These are phyloP conservation scores for Ogataea kodamae DNA, from an alignment of 805 yeast genomes.

Conservation along the genomic window DNA sequence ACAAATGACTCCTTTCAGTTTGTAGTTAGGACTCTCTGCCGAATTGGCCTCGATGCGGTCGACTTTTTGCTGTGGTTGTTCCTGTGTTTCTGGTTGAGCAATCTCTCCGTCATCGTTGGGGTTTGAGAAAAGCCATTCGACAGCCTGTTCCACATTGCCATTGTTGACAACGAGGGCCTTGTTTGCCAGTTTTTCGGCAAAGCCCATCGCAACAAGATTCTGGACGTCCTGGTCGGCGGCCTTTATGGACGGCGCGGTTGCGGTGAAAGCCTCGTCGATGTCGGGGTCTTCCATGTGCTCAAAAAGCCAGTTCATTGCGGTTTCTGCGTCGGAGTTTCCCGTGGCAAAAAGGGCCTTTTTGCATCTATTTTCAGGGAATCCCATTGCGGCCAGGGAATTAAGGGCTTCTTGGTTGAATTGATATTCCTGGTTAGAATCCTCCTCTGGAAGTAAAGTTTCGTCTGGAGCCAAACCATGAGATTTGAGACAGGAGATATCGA, in stretches of 20 bases:
- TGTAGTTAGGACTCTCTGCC: slow-evolving; percentile 32
- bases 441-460: slow-evolving; percentile 41
- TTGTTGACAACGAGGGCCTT: slow-evolving; percentile 64
- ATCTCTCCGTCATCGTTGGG: slow-evolving; percentile 74
- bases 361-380: slow-evolving; percentile 71
- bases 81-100: slow-evolving; percentile 20
- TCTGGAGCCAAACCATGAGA: slow-evolving; percentile 40
- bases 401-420: slow-evolving; percentile 55
- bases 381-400: slow-evolving; percentile 67
- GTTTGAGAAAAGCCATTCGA: slow-evolving; percentile 86
- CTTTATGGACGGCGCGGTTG: slow-evolving; percentile 6
- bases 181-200: slow-evolving; percentile 56
- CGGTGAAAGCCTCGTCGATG: slow-evolving; percentile 60
- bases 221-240: slow-evolving; percentile 41
- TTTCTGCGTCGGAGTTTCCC: slow-evolving; percentile 60
- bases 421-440: slow-evolving; percentile 36
- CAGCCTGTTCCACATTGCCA: slow-evolving; percentile 68
- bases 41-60: slow-evolving; percentile 10
- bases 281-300: slow-evolving; percentile 83
- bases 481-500: slow-evolving; percentile 43
- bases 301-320: slow-evolving; percentile 88
- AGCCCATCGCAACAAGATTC: slow-evolving; percentile 72
- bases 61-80: slow-evolving; percentile 9
- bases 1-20: slow-evolving; percentile 65
- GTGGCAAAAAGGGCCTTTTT: slow-evolving; percentile 68